These are phyloP conservation scores for Phytophthora nicotianae DNA, from an alignment of 352 stramenopile genomes.

Conservation along the genomic window DNA sequence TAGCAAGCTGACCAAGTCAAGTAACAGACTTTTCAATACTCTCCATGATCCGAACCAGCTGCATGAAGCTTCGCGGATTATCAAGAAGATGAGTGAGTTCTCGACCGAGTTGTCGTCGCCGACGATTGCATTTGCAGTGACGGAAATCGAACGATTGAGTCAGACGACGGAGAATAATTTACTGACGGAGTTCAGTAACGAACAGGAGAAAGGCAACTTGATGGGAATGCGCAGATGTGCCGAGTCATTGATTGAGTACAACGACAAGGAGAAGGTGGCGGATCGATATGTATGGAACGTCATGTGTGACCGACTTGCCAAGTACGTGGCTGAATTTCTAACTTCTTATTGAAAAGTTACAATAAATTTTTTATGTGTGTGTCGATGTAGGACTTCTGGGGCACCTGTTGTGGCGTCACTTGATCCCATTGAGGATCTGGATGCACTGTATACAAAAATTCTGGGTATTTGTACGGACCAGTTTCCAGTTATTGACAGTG, in stretches of 20 bases:
- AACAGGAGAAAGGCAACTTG: slow-evolving; percentile 61
- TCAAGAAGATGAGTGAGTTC: slow-evolving; percentile 80
- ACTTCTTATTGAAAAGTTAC: neutral
- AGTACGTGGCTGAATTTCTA: slow-evolving; percentile 24
- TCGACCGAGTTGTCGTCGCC: slow-evolving; percentile 72
- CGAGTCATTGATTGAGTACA: slow-evolving; percentile 80
- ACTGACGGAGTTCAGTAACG: slow-evolving; percentile 73
- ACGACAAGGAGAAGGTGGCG: slow-evolving; percentile 81
- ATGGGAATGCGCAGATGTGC: slow-evolving; percentile 62
- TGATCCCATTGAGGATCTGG: slow-evolving; percentile 70
- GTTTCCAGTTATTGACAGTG: slow-evolving; percentile 64
- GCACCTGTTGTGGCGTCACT: slow-evolving; percentile 35
- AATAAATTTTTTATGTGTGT: neutral
- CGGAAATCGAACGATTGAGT: slow-evolving; percentile 75
- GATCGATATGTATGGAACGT: slow-evolving; percentile 89
- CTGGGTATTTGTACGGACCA: slow-evolving; percentile 67
- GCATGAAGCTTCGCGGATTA: slow-evolving; percentile 65
- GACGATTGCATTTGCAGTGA: slow-evolving; percentile 55
- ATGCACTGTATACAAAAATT: slow-evolving; percentile 65
- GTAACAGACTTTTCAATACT: slow-evolving; percentile 66
- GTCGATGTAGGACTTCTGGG: slow-evolving; percentile 22
- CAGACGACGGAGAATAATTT: slow-evolving; percentile 80
- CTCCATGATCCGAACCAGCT: slow-evolving; percentile 74
- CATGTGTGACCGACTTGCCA: slow-evolving; percentile 72
- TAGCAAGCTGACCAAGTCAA: slow-evolving; percentile 57